Conservation (phyloP, 2,329 filamentous ascomycete genomes). For the Clonostachys rhizophaga region DNA sequence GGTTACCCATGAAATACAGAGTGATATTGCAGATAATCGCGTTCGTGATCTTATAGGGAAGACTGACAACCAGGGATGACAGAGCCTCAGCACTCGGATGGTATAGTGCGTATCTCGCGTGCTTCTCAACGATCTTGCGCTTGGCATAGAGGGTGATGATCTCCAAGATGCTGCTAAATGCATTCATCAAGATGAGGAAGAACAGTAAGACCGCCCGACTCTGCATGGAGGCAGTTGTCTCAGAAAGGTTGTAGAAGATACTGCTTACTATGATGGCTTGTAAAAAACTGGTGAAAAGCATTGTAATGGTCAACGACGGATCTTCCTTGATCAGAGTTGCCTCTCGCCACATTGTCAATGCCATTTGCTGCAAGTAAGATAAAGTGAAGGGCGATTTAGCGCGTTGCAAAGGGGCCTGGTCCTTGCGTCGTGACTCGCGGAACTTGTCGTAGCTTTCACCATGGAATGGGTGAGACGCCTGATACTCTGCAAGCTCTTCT, state of each 20-base stretch:
- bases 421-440: conserved; percentile 3
- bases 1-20: conserved; percentile 6
- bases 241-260: conserved; percentile 57
- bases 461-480: conserved; percentile 11
- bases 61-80: conserved; percentile 17
- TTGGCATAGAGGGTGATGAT: conserved; percentile 12
- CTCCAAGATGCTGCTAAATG: conserved; percentile 16
- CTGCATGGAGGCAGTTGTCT: conserved; percentile 54
- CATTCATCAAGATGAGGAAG: conserved; percentile 24
- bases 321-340: conserved; percentile 4
- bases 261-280: conserved; percentile 55
- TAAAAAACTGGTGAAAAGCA: conserved; percentile 29
- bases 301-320: conserved; percentile 20
- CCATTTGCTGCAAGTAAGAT: conserved; percentile 35
- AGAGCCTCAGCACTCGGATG: conserved; percentile 19
- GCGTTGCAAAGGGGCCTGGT: conserved; percentile 22
- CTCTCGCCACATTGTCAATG: conserved; percentile 26
- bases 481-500: conserved; percentile 20
- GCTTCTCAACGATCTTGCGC: conserved; percentile 17
- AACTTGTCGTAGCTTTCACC: conserved; percentile 12
- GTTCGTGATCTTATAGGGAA: conserved; percentile 45
- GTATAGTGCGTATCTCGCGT: conserved; percentile 19
- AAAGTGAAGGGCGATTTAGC: conserved; percentile 39
- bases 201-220: conserved; percentile 16
- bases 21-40: conserved; percentile 28